Evolutionary conservation across 768 basidiomycete species (phyloP).

Genomic region (Asterophora parasitica): DNA sequence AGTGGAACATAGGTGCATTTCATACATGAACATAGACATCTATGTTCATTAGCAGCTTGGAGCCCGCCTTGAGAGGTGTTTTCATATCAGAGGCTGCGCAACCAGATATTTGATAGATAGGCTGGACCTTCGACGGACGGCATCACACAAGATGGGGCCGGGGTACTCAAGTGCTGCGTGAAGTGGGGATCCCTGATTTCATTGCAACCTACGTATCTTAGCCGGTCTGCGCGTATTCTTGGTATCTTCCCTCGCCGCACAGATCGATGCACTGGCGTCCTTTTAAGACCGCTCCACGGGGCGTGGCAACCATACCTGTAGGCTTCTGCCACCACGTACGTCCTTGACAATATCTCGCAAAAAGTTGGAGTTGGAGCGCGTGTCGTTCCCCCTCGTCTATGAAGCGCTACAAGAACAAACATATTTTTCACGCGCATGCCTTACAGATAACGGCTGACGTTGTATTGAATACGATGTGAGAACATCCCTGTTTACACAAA

Average conservation of each 20-base stretch:
- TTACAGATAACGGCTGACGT: constrained; percentile 50
- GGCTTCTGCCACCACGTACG: constrained; percentile 44
- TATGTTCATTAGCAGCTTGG: no score
- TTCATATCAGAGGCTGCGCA: no score
- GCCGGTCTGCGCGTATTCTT: constrained; percentile 42
- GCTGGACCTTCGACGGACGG: constrained; percentile 42
- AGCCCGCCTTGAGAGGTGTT: no score
- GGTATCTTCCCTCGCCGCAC: constrained; percentile 34
- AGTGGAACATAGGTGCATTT: no score
- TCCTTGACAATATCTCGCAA: constrained; percentile 40
- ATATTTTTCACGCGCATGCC: constrained; percentile 55
- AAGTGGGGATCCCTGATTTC: constrained; percentile 43
- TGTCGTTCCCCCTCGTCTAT: constrained; percentile 48
- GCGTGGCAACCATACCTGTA: constrained; percentile 48
- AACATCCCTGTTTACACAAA: constrained; percentile 27
- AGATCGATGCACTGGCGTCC: constrained; percentile 43
- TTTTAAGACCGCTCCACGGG: constrained; percentile 41
- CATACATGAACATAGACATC: no score
- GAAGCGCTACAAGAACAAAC: constrained; percentile 45
- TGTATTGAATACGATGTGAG: constrained; percentile 44
- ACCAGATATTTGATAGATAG: no score
- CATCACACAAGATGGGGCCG: constrained; percentile 51
- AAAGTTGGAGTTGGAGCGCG: constrained; percentile 40
- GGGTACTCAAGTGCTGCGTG: constrained; percentile 54
- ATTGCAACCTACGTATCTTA: constrained; percentile 33